Base-by-base conservation (phyloP, 495 filamentous ascomycete genomes). In the Cercophora sp. region DNA sequence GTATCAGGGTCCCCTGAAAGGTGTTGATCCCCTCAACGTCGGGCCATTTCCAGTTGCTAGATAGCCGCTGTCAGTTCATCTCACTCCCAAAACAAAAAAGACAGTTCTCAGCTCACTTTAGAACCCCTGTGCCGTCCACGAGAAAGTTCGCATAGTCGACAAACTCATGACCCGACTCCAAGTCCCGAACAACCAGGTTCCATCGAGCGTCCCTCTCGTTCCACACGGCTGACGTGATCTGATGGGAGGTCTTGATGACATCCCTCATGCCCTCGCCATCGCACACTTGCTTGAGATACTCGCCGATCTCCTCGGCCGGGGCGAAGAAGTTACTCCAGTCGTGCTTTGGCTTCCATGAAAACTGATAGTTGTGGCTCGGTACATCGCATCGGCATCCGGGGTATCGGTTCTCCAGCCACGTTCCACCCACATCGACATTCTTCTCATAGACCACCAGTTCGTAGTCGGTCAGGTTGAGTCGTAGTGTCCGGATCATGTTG, bases 361-460 rank as follows among this genome's bases (percentile, higher is more conserved):
- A 76, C 59, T 77, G 75, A 47, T 79, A 80, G 55, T 75, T 75
- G 61, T 79, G 76, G 50, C 73, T 75, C 15, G 79, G 79, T 35
- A 81, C 62, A 56, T 82, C 79, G 61, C 79, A 81, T 54, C 66
- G 62, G 55, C 76, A 79, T 43, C 77, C 77, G 0, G 78, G 78
- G 49, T 83, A 83, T 11, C 71, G 66, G 58, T 82, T 83, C 61
- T 82, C 80, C 41, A 75, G 70, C 80, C 80, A 83, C 0, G 80
- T 82, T 8, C 80, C 80, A 18, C 78, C 80, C 44, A 82, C 73
- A 40, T 85, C 86, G 1, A 64, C 62, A 56, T 91, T 91, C 76
- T 91, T 91, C 63, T 93, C 88, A 65, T 89, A 93, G 34, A 89
- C 76, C 26, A 78, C 74, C 22, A 85, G 69, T 11, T 86, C 79